Base-by-base conservation (phyloP, 495 filamentous ascomycete genomes). In the Antarctomyces pellizariae region DNA sequence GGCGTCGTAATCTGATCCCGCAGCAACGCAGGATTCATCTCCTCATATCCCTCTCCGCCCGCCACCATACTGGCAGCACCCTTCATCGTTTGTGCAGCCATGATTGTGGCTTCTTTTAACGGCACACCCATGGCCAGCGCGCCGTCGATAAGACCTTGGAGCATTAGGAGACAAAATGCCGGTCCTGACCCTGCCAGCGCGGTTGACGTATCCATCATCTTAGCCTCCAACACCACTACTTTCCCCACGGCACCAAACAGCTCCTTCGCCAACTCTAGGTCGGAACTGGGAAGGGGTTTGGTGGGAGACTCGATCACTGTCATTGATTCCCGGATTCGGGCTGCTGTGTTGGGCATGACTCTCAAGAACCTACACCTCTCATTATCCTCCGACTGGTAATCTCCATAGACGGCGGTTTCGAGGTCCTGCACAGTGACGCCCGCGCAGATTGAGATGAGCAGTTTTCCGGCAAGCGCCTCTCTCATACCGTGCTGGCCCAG, bases 391-490 rank as follows among this genome's bases (percentile, higher is more conserved):
- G 35, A 31, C 7, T 35, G 38, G 0, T 45, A 43, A 11, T 45
- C 47, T 0, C 51, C 50, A 29, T 66, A 62, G 1, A 90, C 46
- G n/a, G 58, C 56, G 3, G 44, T 41, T 31, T 63, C 54, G 16
- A 91, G 61, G 34, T 79, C 62, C 8, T 55, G 25, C 0, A 65
- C 62, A 0, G 68, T 61, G 3, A 84, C 68, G n/a, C 83, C 83
- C 1, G 78, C 83, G 22, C 78, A 61, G 30, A 92, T 78, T 40
- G 64, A 74, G 36, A 93, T 75, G 3, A 93, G 50, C 3, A 92
- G 52, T 36, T 92, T 93, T 2, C 73, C 74, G 6, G 51, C 36
- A 0, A 91, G 50, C 1, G 79, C 77, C 28, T 70, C 57, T 14
- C 47, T 43, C 55, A 89, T 73, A 16, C 71, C 75, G 1, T 52